Conservation (phyloP, 2,329 filamentous ascomycete genomes). For the Tolypocladium inflatum region DNA sequence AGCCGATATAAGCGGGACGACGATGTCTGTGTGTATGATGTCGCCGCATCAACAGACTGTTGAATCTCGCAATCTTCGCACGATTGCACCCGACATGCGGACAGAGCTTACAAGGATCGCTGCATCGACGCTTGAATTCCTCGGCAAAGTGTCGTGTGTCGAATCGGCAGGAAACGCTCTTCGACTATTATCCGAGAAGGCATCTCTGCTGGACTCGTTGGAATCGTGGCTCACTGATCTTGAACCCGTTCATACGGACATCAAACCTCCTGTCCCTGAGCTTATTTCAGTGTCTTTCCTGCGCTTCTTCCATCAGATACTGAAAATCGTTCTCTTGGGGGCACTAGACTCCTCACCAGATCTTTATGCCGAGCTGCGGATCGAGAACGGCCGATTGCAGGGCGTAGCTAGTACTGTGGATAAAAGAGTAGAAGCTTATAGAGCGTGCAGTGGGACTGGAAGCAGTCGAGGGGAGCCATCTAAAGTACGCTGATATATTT, state of each 20-base stretch:
- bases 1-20: conserved; percentile 5
- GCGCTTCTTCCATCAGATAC: conserved; percentile 21
- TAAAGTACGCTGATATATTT: background rate
- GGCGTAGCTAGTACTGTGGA: conserved; percentile 15
- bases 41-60: conserved; percentile 3
- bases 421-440: conserved; percentile 22
- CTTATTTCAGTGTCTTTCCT: conserved; percentile 22
- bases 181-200: conserved; percentile 18
- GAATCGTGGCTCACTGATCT: conserved; percentile 22
- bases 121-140: conserved; percentile 19
- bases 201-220: conserved; percentile 18
- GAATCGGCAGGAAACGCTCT: conserved; percentile 12
- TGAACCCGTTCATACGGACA: conserved; percentile 11
- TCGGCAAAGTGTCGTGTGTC: conserved; percentile 17
- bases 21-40: background rate
- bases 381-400: conserved; percentile 21
- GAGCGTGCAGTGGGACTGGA: conserved; percentile 2
- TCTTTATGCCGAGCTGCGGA: conserved; percentile 14
- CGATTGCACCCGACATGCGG: conserved; percentile 26
- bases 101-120: conserved; percentile 23
- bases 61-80: conserved; percentile 15
- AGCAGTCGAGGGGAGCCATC: background rate
- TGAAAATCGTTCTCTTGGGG: conserved; percentile 24
- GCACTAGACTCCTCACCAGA: conserved; percentile 18
- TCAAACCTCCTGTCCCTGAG: conserved; percentile 10